These are phyloP conservation scores for Thielaviopsis musarum DNA, from an alignment of 2,329 filamentous ascomycete species.

Conservation along the genomic window DNA sequence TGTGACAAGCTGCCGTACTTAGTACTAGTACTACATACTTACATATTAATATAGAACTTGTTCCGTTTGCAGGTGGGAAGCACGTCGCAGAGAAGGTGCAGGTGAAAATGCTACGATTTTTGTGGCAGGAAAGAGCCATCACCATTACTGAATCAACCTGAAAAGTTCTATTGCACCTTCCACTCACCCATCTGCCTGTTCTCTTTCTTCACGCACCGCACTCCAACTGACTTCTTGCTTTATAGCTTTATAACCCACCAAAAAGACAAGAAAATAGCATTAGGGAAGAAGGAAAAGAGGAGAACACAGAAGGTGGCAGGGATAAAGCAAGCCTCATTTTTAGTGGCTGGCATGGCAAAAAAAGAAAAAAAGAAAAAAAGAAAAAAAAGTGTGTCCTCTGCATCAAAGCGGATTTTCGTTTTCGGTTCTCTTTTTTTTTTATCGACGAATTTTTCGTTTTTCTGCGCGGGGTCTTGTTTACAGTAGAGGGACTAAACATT, in stretches of 20 bases:
- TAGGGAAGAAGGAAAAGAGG: not conserved
- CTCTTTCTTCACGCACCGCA: not conserved
- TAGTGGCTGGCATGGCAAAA: not conserved
- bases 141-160: too few relatives aligned
- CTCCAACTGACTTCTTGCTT: not conserved
- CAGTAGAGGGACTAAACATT: not conserved
- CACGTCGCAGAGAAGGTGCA: not conserved
- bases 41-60: not conserved
- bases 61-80: not conserved
- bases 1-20: not conserved
- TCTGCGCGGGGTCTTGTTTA: not conserved
- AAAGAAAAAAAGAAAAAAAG: not conserved
- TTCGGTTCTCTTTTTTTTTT: not conserved
- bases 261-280: not conserved
- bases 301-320: not conserved
- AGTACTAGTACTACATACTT: not conserved
- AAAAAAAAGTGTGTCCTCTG: not conserved
- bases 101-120: not conserved
- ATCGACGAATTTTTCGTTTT: not conserved
- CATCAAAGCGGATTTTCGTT: not conserved
- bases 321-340: not conserved
- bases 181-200: not conserved
- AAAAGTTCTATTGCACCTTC: too few relatives aligned
- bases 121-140: not conserved
- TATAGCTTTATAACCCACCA: not conserved